phyloP scores from a whole-genome alignment of 148 eudicot genomes.

The Drosera capensis region DNA sequence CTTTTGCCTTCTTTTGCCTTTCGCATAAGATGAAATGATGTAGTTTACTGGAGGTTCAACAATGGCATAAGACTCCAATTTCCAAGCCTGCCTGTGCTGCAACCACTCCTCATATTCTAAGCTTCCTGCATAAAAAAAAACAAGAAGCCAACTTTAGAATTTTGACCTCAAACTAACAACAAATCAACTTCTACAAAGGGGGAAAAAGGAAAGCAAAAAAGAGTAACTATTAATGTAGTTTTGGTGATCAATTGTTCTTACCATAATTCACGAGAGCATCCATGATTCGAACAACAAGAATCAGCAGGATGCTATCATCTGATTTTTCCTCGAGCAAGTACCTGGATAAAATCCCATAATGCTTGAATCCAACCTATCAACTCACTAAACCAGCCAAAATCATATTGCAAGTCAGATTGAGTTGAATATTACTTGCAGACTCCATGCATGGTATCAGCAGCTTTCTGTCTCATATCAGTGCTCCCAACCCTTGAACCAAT shows the following conservation, averaged over 20 bases:
- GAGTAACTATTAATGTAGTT: no score
- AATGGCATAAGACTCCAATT: slow-evolving; percentile 86
- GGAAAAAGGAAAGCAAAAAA: no score
- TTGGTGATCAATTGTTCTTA: no score
- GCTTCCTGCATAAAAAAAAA: slow-evolving; percentile 40
- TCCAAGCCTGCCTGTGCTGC: slow-evolving; percentile 94
- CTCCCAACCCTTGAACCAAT: slow-evolving; percentile 74
- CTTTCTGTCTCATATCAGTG: slow-evolving; percentile 64
- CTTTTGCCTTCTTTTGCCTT: slow-evolving; percentile 67
- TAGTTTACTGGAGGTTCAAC: slow-evolving; percentile 78
- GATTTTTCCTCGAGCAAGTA: slow-evolving; percentile 78
- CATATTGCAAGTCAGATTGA: slow-evolving; percentile 1
- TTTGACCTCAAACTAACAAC: no score
- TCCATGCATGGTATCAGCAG: slow-evolving; percentile 70
- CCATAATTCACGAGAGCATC: slow-evolving; percentile 87
- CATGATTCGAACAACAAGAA: slow-evolving; percentile 77
- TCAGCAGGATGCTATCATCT: slow-evolving; percentile 81
- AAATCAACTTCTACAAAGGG: no score
- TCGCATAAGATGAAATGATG: slow-evolving; percentile 54
- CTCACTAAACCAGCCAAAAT: slow-evolving; percentile 3
- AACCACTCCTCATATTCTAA: slow-evolving; percentile 95
- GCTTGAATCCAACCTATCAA: slow-evolving; percentile 12
- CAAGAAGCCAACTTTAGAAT: slow-evolving; percentile 2
- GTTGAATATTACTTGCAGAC: slow-evolving; percentile 55
- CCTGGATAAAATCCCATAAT: slow-evolving; percentile 26